phyloP scores from a whole-genome alignment of 768 basidiomycete species.

The Cantharellus anzutake region DNA sequence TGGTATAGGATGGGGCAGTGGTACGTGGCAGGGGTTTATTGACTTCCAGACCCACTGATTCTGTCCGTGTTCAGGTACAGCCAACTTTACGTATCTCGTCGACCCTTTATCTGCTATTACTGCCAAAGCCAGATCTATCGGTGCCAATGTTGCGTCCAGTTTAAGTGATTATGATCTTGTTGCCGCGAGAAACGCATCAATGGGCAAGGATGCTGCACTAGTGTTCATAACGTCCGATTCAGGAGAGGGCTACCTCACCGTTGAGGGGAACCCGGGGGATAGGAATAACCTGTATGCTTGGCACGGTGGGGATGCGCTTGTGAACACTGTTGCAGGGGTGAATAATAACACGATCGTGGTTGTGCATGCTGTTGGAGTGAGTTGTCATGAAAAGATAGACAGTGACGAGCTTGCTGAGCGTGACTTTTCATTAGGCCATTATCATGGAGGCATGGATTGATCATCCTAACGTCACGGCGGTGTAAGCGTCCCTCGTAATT shows the following conservation, averaged over 20 bases:
- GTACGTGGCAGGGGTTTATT: neutral
- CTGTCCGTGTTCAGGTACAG: neutral
- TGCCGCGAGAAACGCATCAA: slow-evolving; percentile 28
- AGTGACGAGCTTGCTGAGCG: no score
- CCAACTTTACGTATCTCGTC: slow-evolving; percentile 43
- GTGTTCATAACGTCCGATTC: slow-evolving; percentile 74
- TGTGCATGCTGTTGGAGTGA: slow-evolving; percentile 15
- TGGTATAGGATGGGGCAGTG: slow-evolving; percentile 78
- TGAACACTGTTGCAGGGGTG: slow-evolving; percentile 40
- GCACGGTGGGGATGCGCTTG: slow-evolving; percentile 51
- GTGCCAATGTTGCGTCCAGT: slow-evolving; percentile 45
- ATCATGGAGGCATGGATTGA: slow-evolving; percentile 19
- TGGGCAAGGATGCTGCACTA: slow-evolving; percentile 40
- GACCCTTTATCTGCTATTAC: slow-evolving; percentile 74
- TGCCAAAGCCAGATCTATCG: slow-evolving; percentile 41
- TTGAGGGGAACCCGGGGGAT: slow-evolving; percentile 65
- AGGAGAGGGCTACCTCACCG: slow-evolving; percentile 64
- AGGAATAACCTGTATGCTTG: slow-evolving; percentile 51
- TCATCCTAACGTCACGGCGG: slow-evolving; percentile 21
- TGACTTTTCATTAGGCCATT: slow-evolving; percentile 6
- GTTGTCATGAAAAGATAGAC: no score
- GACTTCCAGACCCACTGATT: neutral
- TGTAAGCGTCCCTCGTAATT: slow-evolving; percentile 43
- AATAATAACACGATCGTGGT: slow-evolving; percentile 31
- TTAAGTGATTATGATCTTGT: slow-evolving; percentile 49